Percentiles rank a stretch among this genome's conserved stretches.
Conservation (phyloP, 2,329 filamentous ascomycete species). For the Monilinia fructigena region DNA sequence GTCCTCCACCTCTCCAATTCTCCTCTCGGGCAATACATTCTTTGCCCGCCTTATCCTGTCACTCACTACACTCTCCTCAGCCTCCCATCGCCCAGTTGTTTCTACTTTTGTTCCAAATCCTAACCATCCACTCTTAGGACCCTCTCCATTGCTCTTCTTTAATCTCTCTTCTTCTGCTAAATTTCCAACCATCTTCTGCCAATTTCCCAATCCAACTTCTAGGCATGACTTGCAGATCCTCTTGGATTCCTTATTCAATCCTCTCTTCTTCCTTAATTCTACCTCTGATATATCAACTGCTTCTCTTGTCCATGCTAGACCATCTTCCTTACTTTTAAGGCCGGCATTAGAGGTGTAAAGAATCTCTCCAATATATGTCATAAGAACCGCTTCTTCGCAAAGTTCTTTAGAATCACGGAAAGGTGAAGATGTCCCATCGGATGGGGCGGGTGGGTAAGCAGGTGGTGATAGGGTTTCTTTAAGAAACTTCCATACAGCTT, state of each 20-base stretch:
- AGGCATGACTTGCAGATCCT: conserved; percentile 76
- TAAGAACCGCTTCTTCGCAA: conserved; percentile 83
- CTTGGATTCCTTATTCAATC: conserved; percentile 42
- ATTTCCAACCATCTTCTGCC: conserved; percentile 73
- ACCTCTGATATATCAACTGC: conserved; percentile 78
- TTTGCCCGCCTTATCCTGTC: conserved; percentile 36
- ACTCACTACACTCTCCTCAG: conserved; percentile 39
- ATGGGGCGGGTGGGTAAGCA: conserved; percentile 67
- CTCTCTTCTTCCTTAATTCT: conserved; percentile 50
- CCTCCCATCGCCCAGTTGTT: conserved; percentile 40
- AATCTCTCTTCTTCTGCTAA: conserved; percentile 47
- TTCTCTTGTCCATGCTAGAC: conserved; percentile 85
- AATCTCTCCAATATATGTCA: conserved; percentile 92
- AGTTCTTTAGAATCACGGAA: conserved; percentile 61
- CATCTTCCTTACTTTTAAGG: conserved; percentile 56
- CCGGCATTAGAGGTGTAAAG: conserved; percentile 63
- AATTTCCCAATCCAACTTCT: conserved; percentile 73
- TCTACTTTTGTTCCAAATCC: conserved; percentile 34
- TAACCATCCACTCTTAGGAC: conserved; percentile 33
- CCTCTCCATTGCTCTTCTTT: conserved; percentile 26
- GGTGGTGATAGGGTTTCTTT: conserved; percentile 47
- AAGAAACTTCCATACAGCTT: conserved; percentile 37
- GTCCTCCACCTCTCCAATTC: conserved; percentile 15
- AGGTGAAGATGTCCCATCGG: conserved; percentile 67
- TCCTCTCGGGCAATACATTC: conserved; percentile 25